Conservation (phyloP, 108 stramenopile genomes). For the Cylindrotheca closterium region DNA sequence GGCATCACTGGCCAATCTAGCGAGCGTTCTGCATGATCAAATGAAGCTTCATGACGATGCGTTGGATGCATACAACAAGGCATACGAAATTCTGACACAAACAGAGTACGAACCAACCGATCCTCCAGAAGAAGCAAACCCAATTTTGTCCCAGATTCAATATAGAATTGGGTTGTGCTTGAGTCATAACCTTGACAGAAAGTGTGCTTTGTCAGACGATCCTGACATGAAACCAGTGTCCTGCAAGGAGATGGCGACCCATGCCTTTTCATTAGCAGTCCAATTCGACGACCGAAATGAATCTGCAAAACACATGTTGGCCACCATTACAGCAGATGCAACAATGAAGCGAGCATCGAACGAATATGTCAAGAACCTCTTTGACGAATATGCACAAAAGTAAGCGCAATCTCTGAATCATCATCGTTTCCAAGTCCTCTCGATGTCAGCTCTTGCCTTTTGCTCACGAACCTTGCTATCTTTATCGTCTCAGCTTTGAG, state of each 20-base stretch:
- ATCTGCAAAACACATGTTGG: slow-evolving; percentile 74
- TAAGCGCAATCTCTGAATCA: slow-evolving; percentile 10
- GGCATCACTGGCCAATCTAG: slow-evolving; percentile 65
- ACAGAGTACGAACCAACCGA: slow-evolving; percentile 49
- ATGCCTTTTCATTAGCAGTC: slow-evolving; percentile 58
- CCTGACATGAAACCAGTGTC: slow-evolving; percentile 31
- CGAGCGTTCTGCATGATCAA: slow-evolving; percentile 54
- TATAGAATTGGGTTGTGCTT: slow-evolving; percentile 71
- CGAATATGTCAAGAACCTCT: slow-evolving; percentile 50
- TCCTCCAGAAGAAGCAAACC: slow-evolving; percentile 49
- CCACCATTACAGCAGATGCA: slow-evolving; percentile 75
- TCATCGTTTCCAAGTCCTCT: not conserved
- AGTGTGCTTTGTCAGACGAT: slow-evolving; percentile 46
- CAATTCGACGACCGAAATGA: slow-evolving; percentile 50
- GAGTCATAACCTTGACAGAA: slow-evolving; percentile 34
- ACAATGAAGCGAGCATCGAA: slow-evolving; percentile 73
- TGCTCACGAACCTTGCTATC: not conserved
- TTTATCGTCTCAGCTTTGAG: slow-evolving; percentile 48
- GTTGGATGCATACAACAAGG: slow-evolving; percentile 66
- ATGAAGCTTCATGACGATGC: slow-evolving; percentile 52
- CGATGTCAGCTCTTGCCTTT: no score
- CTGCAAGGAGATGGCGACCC: slow-evolving; percentile 61
- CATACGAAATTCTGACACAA: slow-evolving; percentile 56
- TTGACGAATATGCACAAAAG: slow-evolving; percentile 73
- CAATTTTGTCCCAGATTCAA: slow-evolving; percentile 66